Conservation (phyloP, 164 flowering plant species). For the Vitis amurensis region DNA sequence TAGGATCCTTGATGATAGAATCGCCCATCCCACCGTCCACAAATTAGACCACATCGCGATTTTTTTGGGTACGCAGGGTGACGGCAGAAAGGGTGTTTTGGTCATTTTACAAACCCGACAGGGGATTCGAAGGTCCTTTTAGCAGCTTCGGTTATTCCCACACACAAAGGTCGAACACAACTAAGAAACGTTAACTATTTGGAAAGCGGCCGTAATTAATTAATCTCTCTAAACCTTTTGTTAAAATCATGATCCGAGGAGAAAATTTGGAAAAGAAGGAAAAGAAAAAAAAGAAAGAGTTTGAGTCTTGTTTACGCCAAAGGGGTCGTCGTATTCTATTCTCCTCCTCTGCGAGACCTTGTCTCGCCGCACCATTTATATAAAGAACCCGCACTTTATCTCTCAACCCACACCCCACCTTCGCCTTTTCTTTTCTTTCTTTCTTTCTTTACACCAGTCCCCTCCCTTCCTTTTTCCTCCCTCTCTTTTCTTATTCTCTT, state of each 20-base stretch:
- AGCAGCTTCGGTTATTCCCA: conserved; percentile 26
- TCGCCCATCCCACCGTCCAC: conserved; percentile 15
- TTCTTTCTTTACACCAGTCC: neutral
- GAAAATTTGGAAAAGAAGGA: too few species aligned
- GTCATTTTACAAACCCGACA: too few species aligned
- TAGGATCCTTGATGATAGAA: neutral
- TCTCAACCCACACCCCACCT: conserved; percentile 11
- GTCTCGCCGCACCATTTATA: conserved; percentile 30
- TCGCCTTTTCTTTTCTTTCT: conserved; percentile 13
- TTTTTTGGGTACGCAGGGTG: too few species aligned
- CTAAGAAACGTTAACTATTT: neutral
- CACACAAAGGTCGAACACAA: conserved; percentile 22
- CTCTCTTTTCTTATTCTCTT: conserved; percentile 11
- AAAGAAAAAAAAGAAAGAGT: conserved; percentile 10
- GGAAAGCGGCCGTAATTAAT: too few species aligned
- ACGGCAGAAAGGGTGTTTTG: neutral
- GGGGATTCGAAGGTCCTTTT: neutral
- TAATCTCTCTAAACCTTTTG: conserved; percentile 1
- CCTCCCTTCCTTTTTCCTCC: conserved; percentile 13
- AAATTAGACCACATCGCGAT: too few species aligned
- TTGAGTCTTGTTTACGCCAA: conserved; percentile 78
- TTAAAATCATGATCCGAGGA: conserved; percentile 1
- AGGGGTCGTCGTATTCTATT: conserved; percentile 32
- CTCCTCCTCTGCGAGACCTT: conserved; percentile 6
- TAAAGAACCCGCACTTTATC: conserved; percentile 43